Evolutionary conservation across 148 eudicot genomes (phyloP).

Genomic region (Persicaria maculosa): DNA sequence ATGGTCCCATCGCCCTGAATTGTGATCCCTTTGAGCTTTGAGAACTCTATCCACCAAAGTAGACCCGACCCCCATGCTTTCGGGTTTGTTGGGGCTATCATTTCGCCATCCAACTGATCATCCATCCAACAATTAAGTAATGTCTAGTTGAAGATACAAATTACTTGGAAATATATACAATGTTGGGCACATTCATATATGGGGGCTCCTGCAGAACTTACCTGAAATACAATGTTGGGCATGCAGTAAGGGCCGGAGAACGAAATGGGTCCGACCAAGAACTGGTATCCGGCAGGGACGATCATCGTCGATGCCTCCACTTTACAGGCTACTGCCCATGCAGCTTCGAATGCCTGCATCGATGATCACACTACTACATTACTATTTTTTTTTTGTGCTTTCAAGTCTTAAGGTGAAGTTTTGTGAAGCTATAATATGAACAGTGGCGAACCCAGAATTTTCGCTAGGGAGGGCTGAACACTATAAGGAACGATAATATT

Average conservation of each 20-base stretch:
- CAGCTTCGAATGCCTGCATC: slow-evolving; percentile 75
- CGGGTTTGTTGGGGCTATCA: slow-evolving; percentile 63
- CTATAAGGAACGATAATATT: too few relatives aligned
- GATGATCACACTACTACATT: not conserved
- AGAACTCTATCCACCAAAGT: slow-evolving; percentile 75
- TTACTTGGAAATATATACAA: not conserved
- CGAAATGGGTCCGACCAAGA: slow-evolving; percentile 83
- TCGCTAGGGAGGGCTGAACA: too few relatives aligned
- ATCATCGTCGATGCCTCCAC: slow-evolving; percentile 67
- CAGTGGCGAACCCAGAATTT: too few relatives aligned
- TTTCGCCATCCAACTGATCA: slow-evolving; percentile 49
- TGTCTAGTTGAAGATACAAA: not conserved
- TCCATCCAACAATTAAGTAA: not conserved
- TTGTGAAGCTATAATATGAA: too few relatives aligned
- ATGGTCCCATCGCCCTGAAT: slow-evolving; percentile 60
- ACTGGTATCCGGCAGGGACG: slow-evolving; percentile 56
- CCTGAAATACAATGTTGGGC: slow-evolving; percentile 78
- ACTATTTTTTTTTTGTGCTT: not conserved
- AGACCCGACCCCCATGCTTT: slow-evolving; percentile 50
- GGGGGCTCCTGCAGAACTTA: slow-evolving; percentile 12
- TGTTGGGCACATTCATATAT: not conserved
- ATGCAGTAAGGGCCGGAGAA: slow-evolving; percentile 87
- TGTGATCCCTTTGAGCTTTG: slow-evolving; percentile 61
- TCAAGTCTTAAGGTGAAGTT: too few relatives aligned
- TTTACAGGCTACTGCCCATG: slow-evolving; percentile 89